Base-by-base conservation (phyloP, 106 monocot genomes). In the Alisma plantagoaquatica region DNA sequence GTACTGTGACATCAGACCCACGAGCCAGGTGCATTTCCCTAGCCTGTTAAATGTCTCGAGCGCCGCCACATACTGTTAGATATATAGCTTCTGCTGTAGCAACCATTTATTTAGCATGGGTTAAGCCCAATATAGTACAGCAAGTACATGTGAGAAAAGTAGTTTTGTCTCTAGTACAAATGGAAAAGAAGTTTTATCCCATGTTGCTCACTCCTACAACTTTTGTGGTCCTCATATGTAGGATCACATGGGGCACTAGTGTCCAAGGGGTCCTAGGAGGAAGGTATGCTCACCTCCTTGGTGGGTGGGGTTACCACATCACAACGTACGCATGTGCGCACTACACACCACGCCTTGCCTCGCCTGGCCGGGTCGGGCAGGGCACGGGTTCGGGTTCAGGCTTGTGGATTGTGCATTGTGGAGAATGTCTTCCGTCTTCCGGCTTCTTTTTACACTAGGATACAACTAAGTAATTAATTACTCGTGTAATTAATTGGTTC, bases 1-100 rank as follows among this genome's bases (percentile, higher is more conserved):
- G 35, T 2, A 46, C 18, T 74, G 62, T 29, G 21, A 61, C 33
- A 83, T 54, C 3, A 78, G 83, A 9, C 83, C 83, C 29, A 71
- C 63, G 19, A 64, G 43, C 74, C 78, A 83, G 2, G 70, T 62
- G 4, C 70, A 60, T 0, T 60, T 46, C 0, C 50, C 52, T 14
- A 10, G 1, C 15, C 11, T 19, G 15, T 78, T 73, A 56, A 69
- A 70, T 0, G 59, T 31, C 53, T 71, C 53, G 29, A 78, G 27
- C 43, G 38, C 49, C 20, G 33, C 21, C 2, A 67, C 71, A 56
- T 71, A 78, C 21, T 54, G 63, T 3, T 3, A 11, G 22, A 3
- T 31, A n/a, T 17, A 33, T 20, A 10, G 19, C 27, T 0, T 31
- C 29, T 1, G 35, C 5, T 20, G 23, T 4, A 2, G n/a, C 11